Base-by-base conservation (phyloP, 2,329 filamentous ascomycete species). In the Fusarium sp. region DNA sequence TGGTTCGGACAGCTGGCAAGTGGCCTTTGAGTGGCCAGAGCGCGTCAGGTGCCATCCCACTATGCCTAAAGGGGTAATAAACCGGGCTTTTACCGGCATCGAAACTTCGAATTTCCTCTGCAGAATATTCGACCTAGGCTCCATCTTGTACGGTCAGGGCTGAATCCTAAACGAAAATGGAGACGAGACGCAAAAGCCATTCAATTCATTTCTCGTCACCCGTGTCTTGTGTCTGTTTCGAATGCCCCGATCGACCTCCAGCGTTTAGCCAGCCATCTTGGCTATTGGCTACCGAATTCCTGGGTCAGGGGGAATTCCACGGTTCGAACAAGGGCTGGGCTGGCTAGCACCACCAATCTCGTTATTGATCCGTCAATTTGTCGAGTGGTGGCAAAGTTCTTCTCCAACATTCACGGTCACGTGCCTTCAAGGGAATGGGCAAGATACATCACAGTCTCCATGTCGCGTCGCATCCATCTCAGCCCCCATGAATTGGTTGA, bases 91-190 rank as follows among this genome's bases (percentile, higher is more conserved):
- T 82, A 59, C 80, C 81, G 80, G 60, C 47, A 22, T 67, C 38
- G 68, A 37, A 60, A n/a, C 66, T 58, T 66, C 66, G 62, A 70
- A 66, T 71, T 70, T 66, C 71, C 58, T 63, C 34, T 59, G 35
- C 31, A 40, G 47, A 57, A 64, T 62, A 66, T 31, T 54, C 47
- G 47, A 31, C 29, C 29, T 31, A 70, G 64, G 70, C 65, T 70
- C 47, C 52, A 20, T 61, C 45, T 69, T 52, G 71, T 72, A 66
- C 71, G 69, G 72, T 75, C 76, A 82, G 81, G 80, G 80, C 80
- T 82, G 78, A 75, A 81, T 79, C 80, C 80, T 79, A 82, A 80
- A 73, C 66, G 65, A 72, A 70, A 76, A 76, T 75, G 74, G 74
- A 54, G 74, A 67, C 66, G 13, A 62, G 42, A 54, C 62, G 47